Evolutionary conservation across 2,329 filamentous ascomycete species (phyloP).

Genomic region (Emmonsia crescens): DNA sequence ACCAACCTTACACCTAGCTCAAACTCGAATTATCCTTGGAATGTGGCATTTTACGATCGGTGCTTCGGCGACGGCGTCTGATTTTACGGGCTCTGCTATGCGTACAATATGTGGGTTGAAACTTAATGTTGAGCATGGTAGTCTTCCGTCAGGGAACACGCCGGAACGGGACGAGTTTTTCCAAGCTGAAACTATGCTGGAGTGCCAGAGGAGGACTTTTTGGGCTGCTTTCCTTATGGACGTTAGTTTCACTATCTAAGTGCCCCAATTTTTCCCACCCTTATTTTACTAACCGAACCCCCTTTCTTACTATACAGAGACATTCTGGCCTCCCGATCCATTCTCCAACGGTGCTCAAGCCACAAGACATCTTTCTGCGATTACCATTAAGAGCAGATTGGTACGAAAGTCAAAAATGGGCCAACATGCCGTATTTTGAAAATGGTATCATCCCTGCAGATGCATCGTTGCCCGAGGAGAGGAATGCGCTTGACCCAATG

Average conservation of each 20-base stretch:
- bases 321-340: constrained; percentile 50
- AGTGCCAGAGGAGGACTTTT: constrained; percentile 59
- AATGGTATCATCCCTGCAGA: constrained; percentile 35
- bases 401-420: constrained; percentile 52
- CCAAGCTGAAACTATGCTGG: constrained; percentile 47
- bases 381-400: constrained; percentile 51
- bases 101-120: constrained; percentile 49
- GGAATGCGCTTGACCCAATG: constrained; percentile 40
- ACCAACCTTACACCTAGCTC: constrained; percentile 53
- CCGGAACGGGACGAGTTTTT: constrained; percentile 47
- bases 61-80: constrained; percentile 50
- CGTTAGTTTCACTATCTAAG: constrained; percentile 29
- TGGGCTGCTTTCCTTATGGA: constrained; percentile 64
- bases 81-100: constrained; percentile 52
- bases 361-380: constrained; percentile 55
- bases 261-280: not conserved
- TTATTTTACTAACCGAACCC: not conserved
- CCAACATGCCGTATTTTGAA: constrained; percentile 51
- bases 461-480: constrained; percentile 26
- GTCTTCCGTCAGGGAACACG: constrained; percentile 28
- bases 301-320: constrained; percentile 31
- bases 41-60: constrained; percentile 55
- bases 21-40: constrained; percentile 55
- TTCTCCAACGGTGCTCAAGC: constrained; percentile 46
- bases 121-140: constrained; percentile 52